Evolutionary conservation across 192 early-diverging fungal genomes (phyloP).

Genomic region (Rhizophlyctis rosea): DNA sequence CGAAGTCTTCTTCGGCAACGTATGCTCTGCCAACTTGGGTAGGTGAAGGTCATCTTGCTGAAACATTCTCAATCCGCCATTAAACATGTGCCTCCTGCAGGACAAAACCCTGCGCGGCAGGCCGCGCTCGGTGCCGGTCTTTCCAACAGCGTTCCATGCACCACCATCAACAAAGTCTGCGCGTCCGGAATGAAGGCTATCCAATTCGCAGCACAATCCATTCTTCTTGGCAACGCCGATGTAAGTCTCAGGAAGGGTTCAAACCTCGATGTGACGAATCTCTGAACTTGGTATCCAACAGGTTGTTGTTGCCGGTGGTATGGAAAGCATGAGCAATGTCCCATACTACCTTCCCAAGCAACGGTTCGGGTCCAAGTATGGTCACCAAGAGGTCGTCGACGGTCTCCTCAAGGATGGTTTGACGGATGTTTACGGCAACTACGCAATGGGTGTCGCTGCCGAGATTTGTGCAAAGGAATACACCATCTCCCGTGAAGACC

Average conservation of each 20-base stretch:
- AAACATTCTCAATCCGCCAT: too few species aligned
- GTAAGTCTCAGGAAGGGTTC: too few species aligned
- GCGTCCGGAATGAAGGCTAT: conserved; percentile 96
- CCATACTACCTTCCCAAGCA: conserved; percentile 68
- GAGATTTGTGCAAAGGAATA: conserved; percentile 74
- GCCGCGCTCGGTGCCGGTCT: conserved; percentile 85
- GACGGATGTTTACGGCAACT: conserved; percentile 49
- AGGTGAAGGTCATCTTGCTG: too few species aligned
- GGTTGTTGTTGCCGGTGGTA: conserved; percentile 79
- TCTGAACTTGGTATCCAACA: not conserved
- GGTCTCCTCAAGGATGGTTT: conserved; percentile 63
- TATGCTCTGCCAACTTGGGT: conserved; percentile 83
- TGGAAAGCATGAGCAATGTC: conserved; percentile 96
- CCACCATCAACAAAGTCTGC: conserved; percentile 98
- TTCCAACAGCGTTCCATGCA: conserved; percentile 77
- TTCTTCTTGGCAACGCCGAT: conserved; percentile 45
- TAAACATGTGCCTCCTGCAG: too few species aligned
- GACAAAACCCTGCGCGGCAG: conserved; percentile 93
- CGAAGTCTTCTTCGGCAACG: conserved; percentile 96
- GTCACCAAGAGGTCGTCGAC: conserved; percentile 77
- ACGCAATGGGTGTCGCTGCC: conserved; percentile 52
- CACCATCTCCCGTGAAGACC: conserved; percentile 72
- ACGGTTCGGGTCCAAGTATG: conserved; percentile 65
- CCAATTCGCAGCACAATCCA: conserved; percentile 73
- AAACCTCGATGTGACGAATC: too few species aligned